A percentile compares a stretch with the other conserved stretches of the same genome.
Conservation (phyloP, 352 stramenopile genomes). For the Globisporangium abappressorium region DNA sequence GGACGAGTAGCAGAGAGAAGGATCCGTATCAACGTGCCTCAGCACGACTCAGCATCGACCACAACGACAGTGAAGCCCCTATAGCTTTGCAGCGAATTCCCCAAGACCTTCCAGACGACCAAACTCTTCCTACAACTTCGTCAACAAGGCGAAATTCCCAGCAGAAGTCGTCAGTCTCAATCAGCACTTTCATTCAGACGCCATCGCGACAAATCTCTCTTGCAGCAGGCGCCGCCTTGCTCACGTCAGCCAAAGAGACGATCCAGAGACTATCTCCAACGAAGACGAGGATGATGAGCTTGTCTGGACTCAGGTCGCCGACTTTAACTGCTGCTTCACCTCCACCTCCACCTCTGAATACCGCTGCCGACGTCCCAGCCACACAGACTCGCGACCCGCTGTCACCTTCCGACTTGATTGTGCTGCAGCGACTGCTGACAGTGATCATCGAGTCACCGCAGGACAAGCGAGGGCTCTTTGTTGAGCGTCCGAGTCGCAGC, state of each 20-base stretch:
- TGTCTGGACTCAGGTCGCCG: neutral
- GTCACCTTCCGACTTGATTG: neutral
- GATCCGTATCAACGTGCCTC: neutral
- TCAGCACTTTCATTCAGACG: neutral
- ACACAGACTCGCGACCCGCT: neutral
- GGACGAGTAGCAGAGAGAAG: neutral
- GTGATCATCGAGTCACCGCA: slow-evolving; percentile 14
- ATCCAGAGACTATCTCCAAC: neutral
- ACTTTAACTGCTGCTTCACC: neutral
- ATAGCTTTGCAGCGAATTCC: neutral
- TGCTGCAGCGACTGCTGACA: slow-evolving; percentile 11
- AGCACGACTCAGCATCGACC: neutral
- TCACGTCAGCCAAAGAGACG: neutral
- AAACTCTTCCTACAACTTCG: neutral
- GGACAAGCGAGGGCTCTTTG: slow-evolving; percentile 14
- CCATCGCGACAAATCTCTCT: neutral
- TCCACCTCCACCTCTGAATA: neutral
- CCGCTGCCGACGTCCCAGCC: neutral
- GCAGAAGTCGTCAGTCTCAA: neutral
- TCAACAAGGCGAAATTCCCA: neutral
- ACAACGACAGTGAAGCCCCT: neutral
- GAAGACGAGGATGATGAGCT: neutral
- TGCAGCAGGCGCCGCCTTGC: neutral
- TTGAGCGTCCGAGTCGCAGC: neutral
- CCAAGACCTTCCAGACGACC: neutral